Conservation (phyloP, 208 protist species). For the Novymonas esmeraldas region DNA sequence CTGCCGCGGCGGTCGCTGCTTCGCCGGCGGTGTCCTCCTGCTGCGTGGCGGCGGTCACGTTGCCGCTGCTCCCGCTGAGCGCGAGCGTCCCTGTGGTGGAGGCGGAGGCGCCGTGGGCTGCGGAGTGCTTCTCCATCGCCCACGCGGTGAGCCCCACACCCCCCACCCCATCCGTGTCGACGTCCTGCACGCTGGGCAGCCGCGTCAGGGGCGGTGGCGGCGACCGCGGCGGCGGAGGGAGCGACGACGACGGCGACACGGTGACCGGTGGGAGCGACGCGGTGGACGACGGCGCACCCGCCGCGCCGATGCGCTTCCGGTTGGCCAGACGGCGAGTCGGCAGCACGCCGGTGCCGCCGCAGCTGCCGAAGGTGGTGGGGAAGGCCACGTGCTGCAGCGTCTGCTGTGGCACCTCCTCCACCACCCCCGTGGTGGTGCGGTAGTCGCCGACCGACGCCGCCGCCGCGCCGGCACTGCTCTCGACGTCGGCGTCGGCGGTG, state of each 20-base stretch:
- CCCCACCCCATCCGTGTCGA: too few relatives aligned
- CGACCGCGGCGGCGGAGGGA: neutral
- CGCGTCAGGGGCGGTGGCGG: too few relatives aligned
- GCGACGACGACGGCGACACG: too few relatives aligned
- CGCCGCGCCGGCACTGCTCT: neutral
- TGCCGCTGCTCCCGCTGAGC: constrained; percentile 2
- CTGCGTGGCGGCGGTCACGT: neutral
- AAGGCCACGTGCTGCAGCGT: constrained; percentile 77
- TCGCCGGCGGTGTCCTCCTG: neutral
- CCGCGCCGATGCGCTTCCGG: neutral
- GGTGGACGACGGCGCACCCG: neutral
- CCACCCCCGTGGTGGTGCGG: constrained; percentile 19
- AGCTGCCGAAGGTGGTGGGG: constrained; percentile 51
- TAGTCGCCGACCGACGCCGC: constrained; percentile 39
- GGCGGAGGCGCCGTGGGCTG: neutral
- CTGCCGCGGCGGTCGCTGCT: neutral
- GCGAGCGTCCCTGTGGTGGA: neutral
- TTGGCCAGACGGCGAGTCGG: constrained; percentile 11
- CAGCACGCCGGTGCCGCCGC: constrained; percentile 21
- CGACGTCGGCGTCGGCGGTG: neutral
- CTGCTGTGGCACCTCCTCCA: constrained; percentile 76
- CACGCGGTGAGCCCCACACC: neutral
- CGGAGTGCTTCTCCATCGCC: neutral
- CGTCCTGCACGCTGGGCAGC: too few relatives aligned
- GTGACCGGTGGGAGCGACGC: neutral